A percentile compares a stretch with the other conserved stretches of the same genome.
Evolutionary conservation across 2,329 filamentous ascomycete genomes (phyloP).

Genomic region (Tolypocladium inflatum): DNA sequence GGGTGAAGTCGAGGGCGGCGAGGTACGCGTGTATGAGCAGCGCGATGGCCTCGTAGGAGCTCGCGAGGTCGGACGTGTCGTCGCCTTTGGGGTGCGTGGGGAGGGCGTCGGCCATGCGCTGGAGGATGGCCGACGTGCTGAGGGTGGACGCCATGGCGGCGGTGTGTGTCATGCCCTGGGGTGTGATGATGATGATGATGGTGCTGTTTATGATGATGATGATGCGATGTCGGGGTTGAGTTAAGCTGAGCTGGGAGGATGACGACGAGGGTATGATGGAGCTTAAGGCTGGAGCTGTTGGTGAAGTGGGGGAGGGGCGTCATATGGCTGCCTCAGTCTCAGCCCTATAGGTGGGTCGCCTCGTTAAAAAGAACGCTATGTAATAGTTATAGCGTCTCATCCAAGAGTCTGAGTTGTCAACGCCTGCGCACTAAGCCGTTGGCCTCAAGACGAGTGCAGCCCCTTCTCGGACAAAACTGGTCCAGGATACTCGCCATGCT

Average conservation of each 20-base stretch:
- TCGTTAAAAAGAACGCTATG: no score
- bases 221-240: neutral
- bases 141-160: conserved; percentile 15
- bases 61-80: conserved; percentile 53
- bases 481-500: no score
- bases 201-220: neutral
- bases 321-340: conserved; percentile 12
- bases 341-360: conserved; percentile 17
- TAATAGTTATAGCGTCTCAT: no score
- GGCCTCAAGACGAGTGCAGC: no score
- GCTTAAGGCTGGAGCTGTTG: neutral
- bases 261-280: neutral
- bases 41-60: conserved; percentile 72
- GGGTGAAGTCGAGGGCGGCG: conserved; percentile 66
- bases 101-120: conserved; percentile 49
- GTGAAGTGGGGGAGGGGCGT: neutral
- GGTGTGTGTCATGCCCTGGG: neutral
- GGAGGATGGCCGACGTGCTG: conserved; percentile 31
- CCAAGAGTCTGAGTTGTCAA: no score
- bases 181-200: neutral
- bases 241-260: no score
- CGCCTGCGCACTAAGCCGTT: no score
- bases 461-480: no score
- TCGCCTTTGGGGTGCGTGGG: conserved; percentile 44
- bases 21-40: conserved; percentile 80